phyloP scores from a whole-genome alignment of 2,329 filamentous ascomycete genomes.

The Stagonosporopsis tanaceti region DNA sequence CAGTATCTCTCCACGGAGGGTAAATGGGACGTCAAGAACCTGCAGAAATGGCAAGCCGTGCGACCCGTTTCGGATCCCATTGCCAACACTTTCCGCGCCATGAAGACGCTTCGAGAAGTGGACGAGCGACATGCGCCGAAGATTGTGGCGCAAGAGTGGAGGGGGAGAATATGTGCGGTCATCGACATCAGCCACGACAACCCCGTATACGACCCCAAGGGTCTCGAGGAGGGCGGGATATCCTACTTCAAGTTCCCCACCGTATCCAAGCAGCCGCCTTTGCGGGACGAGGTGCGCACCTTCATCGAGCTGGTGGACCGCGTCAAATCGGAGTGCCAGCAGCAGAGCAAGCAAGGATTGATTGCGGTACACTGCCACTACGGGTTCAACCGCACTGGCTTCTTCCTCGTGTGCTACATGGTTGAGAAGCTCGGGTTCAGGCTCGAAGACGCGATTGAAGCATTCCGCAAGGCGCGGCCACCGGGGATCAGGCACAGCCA shows the following conservation, averaged over 20 bases:
- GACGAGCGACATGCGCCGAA: constrained; percentile 82
- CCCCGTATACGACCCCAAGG: constrained; percentile 82
- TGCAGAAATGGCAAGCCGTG: constrained; percentile 88
- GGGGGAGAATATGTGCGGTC: constrained; percentile 73
- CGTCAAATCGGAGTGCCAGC: constrained; percentile 43
- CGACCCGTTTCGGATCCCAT: constrained; percentile 80
- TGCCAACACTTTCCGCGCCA: constrained; percentile 79
- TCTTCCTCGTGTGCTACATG: constrained; percentile 89
- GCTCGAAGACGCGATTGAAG: constrained; percentile 79
- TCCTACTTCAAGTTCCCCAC: constrained; percentile 83
- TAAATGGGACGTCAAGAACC: constrained; percentile 98
- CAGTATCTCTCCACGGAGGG: constrained; percentile 87
- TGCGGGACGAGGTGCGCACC: constrained; percentile 64
- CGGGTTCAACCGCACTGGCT: constrained; percentile 93
- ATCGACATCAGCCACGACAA: constrained; percentile 92
- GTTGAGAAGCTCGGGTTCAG: constrained; percentile 78
- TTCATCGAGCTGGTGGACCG: constrained; percentile 67
- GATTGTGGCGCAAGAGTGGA: constrained; percentile 74
- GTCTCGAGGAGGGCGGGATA: constrained; percentile 55
- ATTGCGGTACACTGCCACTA: constrained; percentile 95
- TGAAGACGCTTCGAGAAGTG: constrained; percentile 92
- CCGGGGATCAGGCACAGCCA: constrained; percentile 90
- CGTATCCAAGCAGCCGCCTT: constrained; percentile 87
- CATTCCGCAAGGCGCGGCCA: constrained; percentile 75
- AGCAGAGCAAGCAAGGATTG: constrained; percentile 48